A percentile compares a stretch with the other conserved stretches of the same genome.
Evolutionary conservation across 225 moss, liverwort and hornwort species (phyloP).

Genomic region (Rhytidiadelphus loreus): DNA sequence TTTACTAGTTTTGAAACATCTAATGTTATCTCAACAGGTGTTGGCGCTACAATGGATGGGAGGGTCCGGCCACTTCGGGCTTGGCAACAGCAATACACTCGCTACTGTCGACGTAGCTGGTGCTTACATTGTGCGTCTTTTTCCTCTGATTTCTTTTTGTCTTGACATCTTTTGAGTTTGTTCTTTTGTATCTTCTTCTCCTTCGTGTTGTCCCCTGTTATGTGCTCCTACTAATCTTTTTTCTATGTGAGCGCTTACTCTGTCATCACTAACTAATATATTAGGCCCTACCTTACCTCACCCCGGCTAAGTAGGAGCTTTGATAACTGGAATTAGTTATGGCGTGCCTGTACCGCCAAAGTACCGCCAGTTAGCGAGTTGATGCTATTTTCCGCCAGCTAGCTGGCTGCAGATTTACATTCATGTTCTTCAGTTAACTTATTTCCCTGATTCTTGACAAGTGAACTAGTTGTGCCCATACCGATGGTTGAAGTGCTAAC

Average conservation of each 20-base stretch:
- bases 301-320: background rate
- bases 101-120: constrained; percentile 90
- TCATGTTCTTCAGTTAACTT: background rate
- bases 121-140: constrained; percentile 63
- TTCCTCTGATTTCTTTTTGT: background rate
- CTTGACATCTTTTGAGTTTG: background rate
- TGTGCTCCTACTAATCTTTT: background rate
- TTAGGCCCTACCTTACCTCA: background rate
- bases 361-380: background rate
- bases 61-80: constrained; percentile 68
- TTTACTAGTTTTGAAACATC: background rate
- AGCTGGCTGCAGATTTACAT: background rate
- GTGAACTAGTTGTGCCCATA: background rate
- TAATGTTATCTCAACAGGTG: constrained; percentile 17
- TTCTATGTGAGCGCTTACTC: background rate
- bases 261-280: background rate
- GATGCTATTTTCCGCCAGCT: background rate
- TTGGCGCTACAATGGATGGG: constrained; percentile 75
- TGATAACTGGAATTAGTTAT: background rate
- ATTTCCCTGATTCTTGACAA: background rate
- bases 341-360: background rate
- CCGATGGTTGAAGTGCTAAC: background rate
- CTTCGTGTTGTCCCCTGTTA: background rate
- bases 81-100: constrained; percentile 90
- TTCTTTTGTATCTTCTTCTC: background rate